Base-by-base conservation (phyloP, 2,329 filamentous ascomycete species). In the Clonostachys byssicola region DNA sequence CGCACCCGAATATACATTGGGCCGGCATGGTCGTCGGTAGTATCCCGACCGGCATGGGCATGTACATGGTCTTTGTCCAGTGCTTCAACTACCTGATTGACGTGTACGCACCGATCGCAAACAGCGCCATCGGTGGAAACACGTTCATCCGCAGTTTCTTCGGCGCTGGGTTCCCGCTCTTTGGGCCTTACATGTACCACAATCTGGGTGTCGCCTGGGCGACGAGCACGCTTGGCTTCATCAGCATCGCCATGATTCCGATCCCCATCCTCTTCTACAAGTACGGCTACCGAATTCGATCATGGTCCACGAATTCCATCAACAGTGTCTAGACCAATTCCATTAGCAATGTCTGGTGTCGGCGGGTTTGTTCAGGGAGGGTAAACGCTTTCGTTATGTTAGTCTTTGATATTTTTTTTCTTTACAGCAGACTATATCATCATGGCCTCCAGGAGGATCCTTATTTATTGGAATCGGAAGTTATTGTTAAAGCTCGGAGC, bases 131-230 rank as follows among this genome's bases (percentile, higher is more conserved):
- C 9, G 86, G 86, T 3, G 85, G 84, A 40, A 87, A 82, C 61
- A 72, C 79, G 2, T 77, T 89, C 17, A 65, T 89, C n/a, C 78
- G 86, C 40, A 85, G 81, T 0, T 60, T 85, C 8, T 85, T 88
- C 50, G 85, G 83, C 47, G 79, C 82, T 2, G 81, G 76, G 0
- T 88, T 89, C 64, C 85, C 85, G 0, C 70, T 89, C 1, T 88
- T 88, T 62, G 85, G 83, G 1, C 71, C 69, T 0, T 45, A 63
- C 13, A 76, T 78, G 71, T 78, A 76, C 59, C 36, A 64, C 2
- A 65, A 68, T 42, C 68, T 84, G 3, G 84, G 86, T 36, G 81
- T 86, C 41, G 84, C 89, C 65, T 90, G 86, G 87, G 87, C 84
- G 0, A 79, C 75, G 8, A 78, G 77, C 0, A 68, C 89, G 13